Evolutionary conservation across 2,329 filamentous ascomycete species (phyloP), one percentile per base, ranked within the genome.

Genomic region (Penicillium paneum): DNA sequence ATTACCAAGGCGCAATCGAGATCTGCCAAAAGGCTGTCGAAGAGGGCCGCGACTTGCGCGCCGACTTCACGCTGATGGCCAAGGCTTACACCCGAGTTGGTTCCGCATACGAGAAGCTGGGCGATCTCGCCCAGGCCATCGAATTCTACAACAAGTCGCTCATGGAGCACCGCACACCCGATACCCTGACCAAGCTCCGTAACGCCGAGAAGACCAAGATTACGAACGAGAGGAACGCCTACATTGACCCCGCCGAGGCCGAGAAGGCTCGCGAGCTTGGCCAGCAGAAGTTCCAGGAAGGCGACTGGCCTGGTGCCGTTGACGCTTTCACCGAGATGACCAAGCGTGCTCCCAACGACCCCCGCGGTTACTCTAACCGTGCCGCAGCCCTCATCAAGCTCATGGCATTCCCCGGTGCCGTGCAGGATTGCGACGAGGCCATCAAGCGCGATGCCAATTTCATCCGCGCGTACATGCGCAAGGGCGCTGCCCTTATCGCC

Each of bases 61-160:
- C 94, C 60, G 94, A 99, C 78, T 99, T 97, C 82, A 99, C 99
- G 84, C 83, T 92, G 69, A 93, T 99, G 63, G 92, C 95, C 71
- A 97, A 97, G 73, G 83, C 93, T n/a, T 97, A 94, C 68, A 91
- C 92, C 36, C 91, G 94, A 65, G 96, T 99, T 64, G 94, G 94
- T 61, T 84, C 86, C n/a, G 86, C 93, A 0, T 91, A 97, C 72
- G 94, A 99, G 81, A 96, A 91, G 78, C 77, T 88, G 71, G 90
- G 89, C 62, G 88, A 97, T 65, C 78, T 94, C 11, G 74, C 82
- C 51, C 84, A 87, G 56, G 94, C 95, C 24, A 84, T 99, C 60
- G 86, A 90, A 64, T 90, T 90, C 80, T 99, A 93, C 82, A 87
- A 96, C 76, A 91, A 87, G 74, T 95, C 93, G 4, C 84, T 99